These are phyloP conservation scores for Oryza glaberrima DNA, from an alignment of 176 grass and related monocot genomes.

Conservation along the genomic window DNA sequence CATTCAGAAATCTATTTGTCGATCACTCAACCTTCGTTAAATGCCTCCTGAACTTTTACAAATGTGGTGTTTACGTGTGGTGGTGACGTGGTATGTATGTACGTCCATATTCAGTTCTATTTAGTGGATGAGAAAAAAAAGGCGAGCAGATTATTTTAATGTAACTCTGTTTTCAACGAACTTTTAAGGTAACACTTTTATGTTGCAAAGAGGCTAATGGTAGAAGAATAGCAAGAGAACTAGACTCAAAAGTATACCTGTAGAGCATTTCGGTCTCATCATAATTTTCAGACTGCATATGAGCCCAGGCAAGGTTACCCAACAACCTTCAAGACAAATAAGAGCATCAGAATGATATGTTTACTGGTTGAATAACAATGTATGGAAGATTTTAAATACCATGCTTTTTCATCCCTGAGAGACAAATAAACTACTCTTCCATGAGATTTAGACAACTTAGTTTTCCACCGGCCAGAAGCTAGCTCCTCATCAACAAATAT, in stretches of 20 bases:
- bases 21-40: too few relatives aligned
- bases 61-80: too few relatives aligned
- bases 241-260: slow-evolving; percentile 40
- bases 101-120: too few relatives aligned
- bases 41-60: too few relatives aligned
- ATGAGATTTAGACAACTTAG: slow-evolving; percentile 63
- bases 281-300: slow-evolving; percentile 68
- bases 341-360: slow-evolving; percentile 26
- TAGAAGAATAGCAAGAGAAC: too few relatives aligned
- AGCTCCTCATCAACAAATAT: slow-evolving; percentile 72
- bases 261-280: slow-evolving; percentile 67
- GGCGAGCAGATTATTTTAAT: too few relatives aligned
- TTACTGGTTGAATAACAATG: slow-evolving; percentile 10
- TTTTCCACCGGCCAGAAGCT: slow-evolving; percentile 72
- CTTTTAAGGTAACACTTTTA: too few relatives aligned
- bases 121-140: too few relatives aligned
- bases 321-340: slow-evolving; percentile 54
- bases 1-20: too few relatives aligned
- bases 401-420: slow-evolving; percentile 69
- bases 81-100: too few relatives aligned
- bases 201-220: too few relatives aligned
- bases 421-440: slow-evolving; percentile 61
- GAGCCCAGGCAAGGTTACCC: slow-evolving; percentile 71
- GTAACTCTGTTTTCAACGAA: too few relatives aligned
- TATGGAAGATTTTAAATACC: slow-evolving; percentile 35